Evolutionary conservation across 441 rosid species (phyloP).

Genomic region (Pelargonium australe): DNA sequence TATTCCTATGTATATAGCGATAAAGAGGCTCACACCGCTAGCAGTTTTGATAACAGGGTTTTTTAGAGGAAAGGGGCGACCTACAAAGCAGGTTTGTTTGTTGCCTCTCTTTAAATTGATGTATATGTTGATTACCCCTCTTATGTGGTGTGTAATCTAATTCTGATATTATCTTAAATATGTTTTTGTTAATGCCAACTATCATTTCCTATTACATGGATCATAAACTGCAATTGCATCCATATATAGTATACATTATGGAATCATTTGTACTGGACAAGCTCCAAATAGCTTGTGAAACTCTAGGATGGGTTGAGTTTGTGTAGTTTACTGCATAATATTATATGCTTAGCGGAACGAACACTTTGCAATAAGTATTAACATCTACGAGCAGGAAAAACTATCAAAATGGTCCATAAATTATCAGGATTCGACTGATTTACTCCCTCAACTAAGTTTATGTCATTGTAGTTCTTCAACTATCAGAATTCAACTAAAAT

Average conservation of each 20-base stretch:
- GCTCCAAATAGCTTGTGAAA: not conserved
- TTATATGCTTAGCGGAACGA: not conserved
- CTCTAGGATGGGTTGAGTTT: not conserved
- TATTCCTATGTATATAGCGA: slow-evolving; percentile 96
- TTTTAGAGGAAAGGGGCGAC: slow-evolving; percentile 67
- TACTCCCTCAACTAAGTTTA: no score
- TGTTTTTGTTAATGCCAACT: not conserved
- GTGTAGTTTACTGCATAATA: not conserved
- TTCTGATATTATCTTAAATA: not conserved
- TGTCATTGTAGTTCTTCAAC: no score
- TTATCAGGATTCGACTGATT: no score
- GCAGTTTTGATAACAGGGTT: slow-evolving; percentile 72
- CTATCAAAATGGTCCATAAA: no score
- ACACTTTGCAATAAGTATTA: not conserved
- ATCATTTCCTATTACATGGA: not conserved
- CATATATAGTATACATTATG: not conserved
- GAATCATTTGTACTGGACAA: not conserved
- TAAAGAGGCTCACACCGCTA: slow-evolving; percentile 90
- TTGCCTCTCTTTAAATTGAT: not conserved
- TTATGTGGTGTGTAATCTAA: not conserved
- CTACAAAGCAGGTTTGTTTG: slow-evolving; percentile 61
- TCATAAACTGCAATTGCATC: not conserved
- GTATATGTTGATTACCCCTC: not conserved
- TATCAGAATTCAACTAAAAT: no score
- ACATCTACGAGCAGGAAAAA: no score